phyloP scores from a whole-genome alignment of 495 filamentous ascomycete species.

The Polyplosphaeria fusca region DNA sequence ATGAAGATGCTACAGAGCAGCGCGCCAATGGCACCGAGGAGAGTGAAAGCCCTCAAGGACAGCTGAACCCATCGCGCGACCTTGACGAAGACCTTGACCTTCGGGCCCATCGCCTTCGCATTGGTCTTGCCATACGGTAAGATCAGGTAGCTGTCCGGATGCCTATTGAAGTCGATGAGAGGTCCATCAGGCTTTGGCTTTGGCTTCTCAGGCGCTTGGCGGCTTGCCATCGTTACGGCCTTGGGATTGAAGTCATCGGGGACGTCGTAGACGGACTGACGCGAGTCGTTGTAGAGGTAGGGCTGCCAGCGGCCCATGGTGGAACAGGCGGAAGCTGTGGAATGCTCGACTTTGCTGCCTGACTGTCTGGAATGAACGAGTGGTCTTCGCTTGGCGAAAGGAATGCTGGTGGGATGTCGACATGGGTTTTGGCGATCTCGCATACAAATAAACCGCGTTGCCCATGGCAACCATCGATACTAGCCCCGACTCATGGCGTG shows the following conservation, averaged over 20 bases:
- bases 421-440: slow-evolving; percentile 20
- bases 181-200: slow-evolving; percentile 68
- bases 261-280: slow-evolving; percentile 49
- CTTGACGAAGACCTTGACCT: slow-evolving; percentile 66
- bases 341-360: slow-evolving; percentile 26
- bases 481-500: too few relatives aligned
- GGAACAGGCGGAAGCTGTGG: slow-evolving; percentile 9
- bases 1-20: slow-evolving; percentile 72
- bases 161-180: slow-evolving; percentile 71
- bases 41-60: slow-evolving; percentile 57
- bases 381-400: slow-evolving; percentile 13
- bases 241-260: slow-evolving; percentile 75
- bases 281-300: slow-evolving; percentile 68
- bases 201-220: slow-evolving; percentile 50
- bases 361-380: slow-evolving; percentile 16
- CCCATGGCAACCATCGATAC: slow-evolving; percentile 31
- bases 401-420: slow-evolving; percentile 25
- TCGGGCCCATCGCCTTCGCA: slow-evolving; percentile 64
- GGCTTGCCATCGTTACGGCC: slow-evolving; percentile 71
- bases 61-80: slow-evolving; percentile 63
- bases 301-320: slow-evolving; percentile 52
- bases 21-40: slow-evolving; percentile 67
- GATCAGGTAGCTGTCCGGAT: slow-evolving; percentile 65
- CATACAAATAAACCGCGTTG: slow-evolving; percentile 20
- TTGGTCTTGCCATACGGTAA: slow-evolving; percentile 51